A percentile compares a stretch with the other conserved stretches of the same genome.
Evolutionary conservation across 2,329 filamentous ascomycete species (phyloP).

Genomic region (Colletotrichum salicis): DNA sequence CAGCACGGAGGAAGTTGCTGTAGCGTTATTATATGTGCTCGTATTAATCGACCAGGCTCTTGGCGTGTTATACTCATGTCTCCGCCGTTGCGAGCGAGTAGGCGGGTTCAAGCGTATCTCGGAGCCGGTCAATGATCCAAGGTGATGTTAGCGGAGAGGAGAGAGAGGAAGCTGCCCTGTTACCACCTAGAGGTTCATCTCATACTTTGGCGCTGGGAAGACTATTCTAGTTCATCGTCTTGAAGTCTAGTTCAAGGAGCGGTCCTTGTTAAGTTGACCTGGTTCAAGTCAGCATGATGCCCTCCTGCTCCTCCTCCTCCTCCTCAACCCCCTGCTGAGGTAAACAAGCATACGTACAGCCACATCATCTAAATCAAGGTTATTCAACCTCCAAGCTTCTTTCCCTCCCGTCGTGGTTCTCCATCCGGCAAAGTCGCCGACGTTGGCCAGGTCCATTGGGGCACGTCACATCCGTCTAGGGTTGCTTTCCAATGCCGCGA

Average conservation of each 20-base stretch:
- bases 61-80: neutral
- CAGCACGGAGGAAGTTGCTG: neutral
- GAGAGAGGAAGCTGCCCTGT: neutral
- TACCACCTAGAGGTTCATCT: neutral
- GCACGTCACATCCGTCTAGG: constrained; percentile 13
- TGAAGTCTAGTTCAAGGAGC: too few species aligned
- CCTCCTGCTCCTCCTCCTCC: neutral
- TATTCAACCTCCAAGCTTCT: neutral
- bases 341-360: neutral
- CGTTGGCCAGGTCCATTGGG: neutral
- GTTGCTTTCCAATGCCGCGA: constrained; percentile 17
- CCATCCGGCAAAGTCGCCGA: constrained; percentile 25
- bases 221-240: too few species aligned
- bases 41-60: neutral
- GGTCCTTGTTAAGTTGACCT: neutral
- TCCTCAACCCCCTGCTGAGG: neutral
- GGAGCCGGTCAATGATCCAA: neutral
- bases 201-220: neutral
- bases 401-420: neutral
- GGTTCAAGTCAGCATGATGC: neutral
- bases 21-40: neutral
- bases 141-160: neutral
- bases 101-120: neutral
- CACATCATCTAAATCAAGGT: neutral
- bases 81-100: neutral